phyloP scores from a whole-genome alignment of 345 rosid species.

The Eucalyptus decipiens region DNA sequence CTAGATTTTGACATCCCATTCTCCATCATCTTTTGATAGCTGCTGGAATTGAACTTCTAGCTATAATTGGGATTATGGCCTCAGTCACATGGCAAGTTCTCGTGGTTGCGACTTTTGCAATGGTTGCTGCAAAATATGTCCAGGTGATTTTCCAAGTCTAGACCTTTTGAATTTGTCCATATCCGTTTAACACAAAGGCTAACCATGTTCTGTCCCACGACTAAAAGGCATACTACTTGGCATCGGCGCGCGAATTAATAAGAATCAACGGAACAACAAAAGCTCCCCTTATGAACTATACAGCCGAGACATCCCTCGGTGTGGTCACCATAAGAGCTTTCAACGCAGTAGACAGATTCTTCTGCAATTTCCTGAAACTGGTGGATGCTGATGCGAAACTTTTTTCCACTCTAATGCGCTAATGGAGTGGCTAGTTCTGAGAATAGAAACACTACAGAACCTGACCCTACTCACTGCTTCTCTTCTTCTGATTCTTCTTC shows the following conservation, averaged over 20 bases:
- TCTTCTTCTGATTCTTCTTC: constrained; percentile 58
- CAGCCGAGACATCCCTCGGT: constrained; percentile 79
- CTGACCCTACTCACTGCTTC: constrained; percentile 61
- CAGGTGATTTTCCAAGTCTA: constrained; percentile 26
- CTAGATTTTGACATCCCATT: constrained; percentile 57
- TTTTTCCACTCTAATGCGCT: constrained; percentile 61
- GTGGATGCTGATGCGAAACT: constrained; percentile 63
- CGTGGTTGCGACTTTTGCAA: constrained; percentile 37
- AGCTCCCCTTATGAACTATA: constrained; percentile 82
- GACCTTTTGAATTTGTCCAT: not conserved
- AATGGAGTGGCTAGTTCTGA: constrained; percentile 69
- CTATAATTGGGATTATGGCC: constrained; percentile 38
- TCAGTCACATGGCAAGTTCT: constrained; percentile 79
- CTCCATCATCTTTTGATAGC: constrained; percentile 20
- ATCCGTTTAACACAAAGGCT: not conserved
- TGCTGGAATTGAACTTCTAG: constrained; percentile 22
- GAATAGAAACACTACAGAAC: constrained; percentile 62
- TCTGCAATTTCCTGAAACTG: constrained; percentile 37
- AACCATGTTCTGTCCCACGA: not conserved
- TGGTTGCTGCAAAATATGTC: constrained; percentile 40
- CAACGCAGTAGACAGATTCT: constrained; percentile 49
- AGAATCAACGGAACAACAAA: constrained; percentile 87
- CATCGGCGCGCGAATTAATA: constrained; percentile 65
- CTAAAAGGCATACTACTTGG: constrained; percentile 52
- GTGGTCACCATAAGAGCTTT: constrained; percentile 82